A percentile compares a stretch with the other conserved stretches of the same genome.
phyloP scores from a whole-genome alignment of 192 early-diverging fungal genomes.

The Podila epicladia region DNA sequence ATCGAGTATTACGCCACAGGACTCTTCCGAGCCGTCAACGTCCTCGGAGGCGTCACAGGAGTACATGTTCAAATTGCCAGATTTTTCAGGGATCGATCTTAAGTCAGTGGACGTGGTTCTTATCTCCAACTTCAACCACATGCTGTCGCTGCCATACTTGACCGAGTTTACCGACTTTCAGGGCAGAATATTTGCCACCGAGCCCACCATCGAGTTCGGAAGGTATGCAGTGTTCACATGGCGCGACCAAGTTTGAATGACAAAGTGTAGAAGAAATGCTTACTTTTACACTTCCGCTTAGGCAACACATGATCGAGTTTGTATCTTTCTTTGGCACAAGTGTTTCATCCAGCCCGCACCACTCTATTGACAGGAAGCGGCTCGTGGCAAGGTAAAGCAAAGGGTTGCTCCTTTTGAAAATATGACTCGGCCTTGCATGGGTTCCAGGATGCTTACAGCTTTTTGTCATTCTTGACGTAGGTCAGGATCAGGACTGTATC shows the following conservation, averaged over 20 bases:
- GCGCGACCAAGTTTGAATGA: not conserved
- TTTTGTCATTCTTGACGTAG: not conserved
- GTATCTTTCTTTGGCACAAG: conserved; percentile 60
- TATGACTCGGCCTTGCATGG: not conserved
- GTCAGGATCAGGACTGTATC: conserved; percentile 34
- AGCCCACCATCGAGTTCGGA: conserved; percentile 83
- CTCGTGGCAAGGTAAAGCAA: conserved; percentile 11
- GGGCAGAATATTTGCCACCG: conserved; percentile 82
- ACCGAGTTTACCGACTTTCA: conserved; percentile 85
- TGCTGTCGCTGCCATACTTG: conserved; percentile 81
- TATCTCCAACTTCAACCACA: conserved; percentile 77
- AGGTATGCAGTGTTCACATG: conserved; percentile 48
- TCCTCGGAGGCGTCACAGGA: conserved; percentile 7
- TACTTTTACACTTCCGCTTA: not conserved
- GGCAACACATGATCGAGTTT: conserved; percentile 71
- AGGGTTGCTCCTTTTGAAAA: not conserved
- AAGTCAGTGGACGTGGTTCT: conserved; percentile 79
- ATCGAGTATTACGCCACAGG: not conserved
- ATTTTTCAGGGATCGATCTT: conserved; percentile 69
- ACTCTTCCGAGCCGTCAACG: not conserved
- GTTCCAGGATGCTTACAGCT: no score
- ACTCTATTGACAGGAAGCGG: conserved; percentile 38
- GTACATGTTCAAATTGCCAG: conserved; percentile 53
- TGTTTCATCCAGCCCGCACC: conserved; percentile 34
- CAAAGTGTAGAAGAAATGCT: not conserved